Conservation (phyloP, 1,284 basidiomycete species). For the Apiotrichum sp. region DNA sequence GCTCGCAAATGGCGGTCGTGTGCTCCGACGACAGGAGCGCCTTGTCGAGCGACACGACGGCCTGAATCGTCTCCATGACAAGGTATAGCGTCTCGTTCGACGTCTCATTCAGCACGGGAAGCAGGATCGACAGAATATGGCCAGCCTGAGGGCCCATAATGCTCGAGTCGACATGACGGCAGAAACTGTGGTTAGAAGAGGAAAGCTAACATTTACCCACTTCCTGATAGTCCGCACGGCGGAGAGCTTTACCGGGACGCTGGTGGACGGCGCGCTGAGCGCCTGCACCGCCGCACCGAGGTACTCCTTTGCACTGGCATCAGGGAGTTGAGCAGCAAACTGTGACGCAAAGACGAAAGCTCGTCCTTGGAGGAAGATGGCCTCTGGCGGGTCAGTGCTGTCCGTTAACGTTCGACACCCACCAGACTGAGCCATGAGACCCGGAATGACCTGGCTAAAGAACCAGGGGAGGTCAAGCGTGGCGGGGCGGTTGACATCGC, state of each 20-base stretch:
- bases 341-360: conserved; percentile 92
- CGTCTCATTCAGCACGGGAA: conserved; percentile 72
- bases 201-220: conserved; percentile 49
- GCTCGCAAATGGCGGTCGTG: conserved; percentile 59
- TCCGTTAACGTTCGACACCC: background rate
- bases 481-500: conserved; percentile 54
- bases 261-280: conserved; percentile 64
- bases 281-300: conserved; percentile 77
- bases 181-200: conserved; percentile 44
- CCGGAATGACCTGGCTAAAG: conserved; percentile 71
- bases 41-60: conserved; percentile 67
- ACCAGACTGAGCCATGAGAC: conserved; percentile 53
- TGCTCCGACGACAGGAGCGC: conserved; percentile 62
- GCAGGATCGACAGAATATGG: conserved; percentile 72
- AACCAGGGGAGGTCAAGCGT: conserved; percentile 71
- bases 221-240: conserved; percentile 87
- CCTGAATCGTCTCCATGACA: conserved; percentile 75
- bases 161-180: conserved; percentile 50
- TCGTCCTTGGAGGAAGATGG: conserved; percentile 86
- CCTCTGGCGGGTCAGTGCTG: conserved; percentile 50
- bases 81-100: conserved; percentile 86
- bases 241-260: conserved; percentile 82
- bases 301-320: conserved; percentile 70
- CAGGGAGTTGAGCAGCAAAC: conserved; percentile 68
- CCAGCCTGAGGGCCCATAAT: conserved; percentile 60